These are phyloP conservation scores for Houttuynia cordata DNA, from an alignment of 164 flowering plant genomes.

Conservation along the genomic window DNA sequence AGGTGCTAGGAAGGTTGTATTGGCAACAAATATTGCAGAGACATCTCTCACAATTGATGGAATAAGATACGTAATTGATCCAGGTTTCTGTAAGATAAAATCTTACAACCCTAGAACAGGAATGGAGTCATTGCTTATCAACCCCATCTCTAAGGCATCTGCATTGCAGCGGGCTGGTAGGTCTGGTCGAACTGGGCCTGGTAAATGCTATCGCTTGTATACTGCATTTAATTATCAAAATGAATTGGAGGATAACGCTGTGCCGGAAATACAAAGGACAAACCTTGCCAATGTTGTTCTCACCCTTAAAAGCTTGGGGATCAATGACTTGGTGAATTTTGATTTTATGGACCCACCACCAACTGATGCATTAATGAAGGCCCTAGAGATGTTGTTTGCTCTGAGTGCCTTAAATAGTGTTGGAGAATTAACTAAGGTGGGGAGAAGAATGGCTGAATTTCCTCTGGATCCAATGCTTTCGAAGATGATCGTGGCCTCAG, in stretches of 20 bases:
- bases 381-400: slow-evolving; percentile 75
- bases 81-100: slow-evolving; percentile 86
- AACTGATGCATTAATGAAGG: slow-evolving; percentile 74
- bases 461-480: slow-evolving; percentile 97
- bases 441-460: slow-evolving; percentile 92
- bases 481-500: slow-evolving; percentile 92
- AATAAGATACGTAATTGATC: slow-evolving; percentile 86
- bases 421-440: slow-evolving; percentile 83
- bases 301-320: slow-evolving; percentile 83
- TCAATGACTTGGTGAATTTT: slow-evolving; percentile 67
- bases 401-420: slow-evolving; percentile 74
- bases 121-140: slow-evolving; percentile 75
- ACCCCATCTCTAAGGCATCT: slow-evolving; percentile 93
- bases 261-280: slow-evolving; percentile 88
- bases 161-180: slow-evolving; percentile 91
- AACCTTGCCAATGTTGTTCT: slow-evolving; percentile 94
- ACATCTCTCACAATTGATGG: slow-evolving; percentile 94
- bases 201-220: slow-evolving; percentile 80
- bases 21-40: slow-evolving; percentile 93
- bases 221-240: slow-evolving; percentile 60
- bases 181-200: slow-evolving; percentile 94
- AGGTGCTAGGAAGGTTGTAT: slow-evolving; percentile 87
- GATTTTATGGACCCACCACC: slow-evolving; percentile 99
- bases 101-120: slow-evolving; percentile 90
- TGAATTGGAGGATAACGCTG: slow-evolving; percentile 83